Evolutionary conservation across 2,329 filamentous ascomycete species (phyloP).

Genomic region (Colletotrichum sp.): DNA sequence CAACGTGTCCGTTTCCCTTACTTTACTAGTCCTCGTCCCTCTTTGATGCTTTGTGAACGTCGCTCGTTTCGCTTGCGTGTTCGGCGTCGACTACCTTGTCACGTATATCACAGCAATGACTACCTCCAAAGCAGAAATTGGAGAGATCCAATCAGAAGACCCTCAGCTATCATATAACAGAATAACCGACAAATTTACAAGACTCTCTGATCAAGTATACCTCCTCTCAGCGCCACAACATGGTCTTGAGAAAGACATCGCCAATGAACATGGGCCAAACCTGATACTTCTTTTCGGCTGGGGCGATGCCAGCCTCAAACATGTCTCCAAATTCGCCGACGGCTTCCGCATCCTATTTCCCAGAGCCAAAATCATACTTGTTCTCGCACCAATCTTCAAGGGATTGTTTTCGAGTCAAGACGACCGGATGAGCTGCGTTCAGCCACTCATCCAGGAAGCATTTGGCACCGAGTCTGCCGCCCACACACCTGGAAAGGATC

Average conservation of each 20-base stretch:
- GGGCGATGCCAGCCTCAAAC: constrained; percentile 59
- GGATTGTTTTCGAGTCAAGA: constrained; percentile 48
- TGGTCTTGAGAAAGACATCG: neutral
- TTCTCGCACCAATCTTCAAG: constrained; percentile 53
- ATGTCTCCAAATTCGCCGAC: constrained; percentile 60
- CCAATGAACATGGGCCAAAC: constrained; percentile 32
- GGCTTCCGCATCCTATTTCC: constrained; percentile 57
- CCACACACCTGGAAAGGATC: constrained; percentile 21
- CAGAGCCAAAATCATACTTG: constrained; percentile 51
- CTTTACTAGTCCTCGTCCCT: neutral
- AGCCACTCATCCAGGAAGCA: constrained; percentile 44
- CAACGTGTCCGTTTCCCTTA: neutral
- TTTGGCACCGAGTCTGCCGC: constrained; percentile 27
- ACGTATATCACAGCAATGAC: neutral
- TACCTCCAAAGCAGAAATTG: neutral
- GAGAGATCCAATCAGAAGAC: neutral
- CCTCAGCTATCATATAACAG: neutral
- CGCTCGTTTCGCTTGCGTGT: neutral
- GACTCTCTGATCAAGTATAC: neutral
- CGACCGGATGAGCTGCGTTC: constrained; percentile 47
- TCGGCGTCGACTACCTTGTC: neutral
- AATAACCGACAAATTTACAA: neutral
- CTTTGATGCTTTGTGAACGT: neutral
- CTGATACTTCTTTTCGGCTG: constrained; percentile 60
- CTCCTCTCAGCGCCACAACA: neutral